Base-by-base conservation (phyloP, 257 asterid genomes). In the Solanum arcanum region DNA sequence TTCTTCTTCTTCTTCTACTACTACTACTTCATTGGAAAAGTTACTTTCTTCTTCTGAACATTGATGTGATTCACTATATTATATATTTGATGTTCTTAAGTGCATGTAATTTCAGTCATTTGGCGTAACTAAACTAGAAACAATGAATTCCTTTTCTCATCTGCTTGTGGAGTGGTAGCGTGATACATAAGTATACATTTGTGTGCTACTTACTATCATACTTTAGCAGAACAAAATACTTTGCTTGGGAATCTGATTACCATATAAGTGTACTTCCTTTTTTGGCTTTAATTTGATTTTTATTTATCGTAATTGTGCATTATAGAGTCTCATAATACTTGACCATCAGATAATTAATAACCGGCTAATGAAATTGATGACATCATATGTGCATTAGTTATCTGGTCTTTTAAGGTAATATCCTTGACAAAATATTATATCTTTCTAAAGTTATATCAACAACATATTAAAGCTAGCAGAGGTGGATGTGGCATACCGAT, bases 11-110 rank as follows among this genome's bases (percentile, higher is more conserved):
- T 49, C 59, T 49, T 47, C 56, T 47, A 5, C 60, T 49, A 5
- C 74, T 27, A 13, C 75, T 68, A 29, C 39, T 68, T 68, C 39
- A 27, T 68, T 33, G 33, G 18, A 68, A 62, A 93, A 89, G 98
- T 91, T 52, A 11, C 84, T 89, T 60, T 85, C 74, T 72, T 78
- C 81, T 52, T 62, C 83, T 64, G 75, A 68, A n/a, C 21, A 52
- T 86, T 69, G 25, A 47, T 83, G 21, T 49, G 16, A 56, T 35
- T 29, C 80, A 78, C 52, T 81, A 18, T 80, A 29, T 18, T 27
- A 80, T 23, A 49, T 81, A 49, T 49, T 49, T 81, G 46, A 49
- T 81, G 29, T 44, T 81, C 44, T 47, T 49, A 81, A 11, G 85
- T 81, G 44, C 69, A 29, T 81, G 20, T 47, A 4, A 15, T 27